A percentile compares a stretch with the other conserved stretches of the same genome.
These are phyloP conservation scores for Cairneyella variabilis DNA, from an alignment of 495 filamentous ascomycete species.

Conservation along the genomic window DNA sequence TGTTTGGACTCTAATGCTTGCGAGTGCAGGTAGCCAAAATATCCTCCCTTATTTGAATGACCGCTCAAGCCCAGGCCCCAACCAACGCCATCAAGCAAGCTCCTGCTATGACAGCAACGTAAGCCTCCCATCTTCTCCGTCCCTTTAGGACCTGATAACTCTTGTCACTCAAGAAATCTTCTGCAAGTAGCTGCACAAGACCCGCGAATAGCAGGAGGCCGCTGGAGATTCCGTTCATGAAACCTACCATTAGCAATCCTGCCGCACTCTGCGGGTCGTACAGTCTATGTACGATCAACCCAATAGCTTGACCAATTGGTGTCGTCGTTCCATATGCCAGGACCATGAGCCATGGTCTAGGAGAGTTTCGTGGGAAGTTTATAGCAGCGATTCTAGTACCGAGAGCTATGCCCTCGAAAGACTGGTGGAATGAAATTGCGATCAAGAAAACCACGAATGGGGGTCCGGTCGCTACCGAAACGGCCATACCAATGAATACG, in stretches of 20 bases:
- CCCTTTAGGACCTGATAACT: conserved; percentile 77
- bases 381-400: conserved; percentile 69
- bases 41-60: too few species aligned
- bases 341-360: conserved; percentile 89
- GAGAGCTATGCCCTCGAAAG: conserved; percentile 71
- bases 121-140: conserved; percentile 67
- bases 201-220: conserved; percentile 89
- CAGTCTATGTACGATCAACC: conserved; percentile 72
- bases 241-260: conserved; percentile 83
- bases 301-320: conserved; percentile 86
- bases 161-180: conserved; percentile 88
- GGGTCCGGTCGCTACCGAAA: conserved; percentile 76
- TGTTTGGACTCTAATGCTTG: too few species aligned
- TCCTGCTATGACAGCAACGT: conserved; percentile 69
- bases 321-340: conserved; percentile 89
- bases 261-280: conserved; percentile 82
- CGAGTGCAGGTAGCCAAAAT: too few species aligned
- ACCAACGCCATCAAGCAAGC: conserved; percentile 82
- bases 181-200: conserved; percentile 84
- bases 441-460: conserved; percentile 76
- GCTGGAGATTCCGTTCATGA: conserved; percentile 87
- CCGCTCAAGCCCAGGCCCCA: conserved; percentile 84
- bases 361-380: conserved; percentile 48
- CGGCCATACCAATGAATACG: conserved; percentile 85
- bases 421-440: conserved; percentile 79